These are phyloP conservation scores for Clavariopsis aquatica DNA, from an alignment of 495 filamentous ascomycete genomes.

Conservation along the genomic window DNA sequence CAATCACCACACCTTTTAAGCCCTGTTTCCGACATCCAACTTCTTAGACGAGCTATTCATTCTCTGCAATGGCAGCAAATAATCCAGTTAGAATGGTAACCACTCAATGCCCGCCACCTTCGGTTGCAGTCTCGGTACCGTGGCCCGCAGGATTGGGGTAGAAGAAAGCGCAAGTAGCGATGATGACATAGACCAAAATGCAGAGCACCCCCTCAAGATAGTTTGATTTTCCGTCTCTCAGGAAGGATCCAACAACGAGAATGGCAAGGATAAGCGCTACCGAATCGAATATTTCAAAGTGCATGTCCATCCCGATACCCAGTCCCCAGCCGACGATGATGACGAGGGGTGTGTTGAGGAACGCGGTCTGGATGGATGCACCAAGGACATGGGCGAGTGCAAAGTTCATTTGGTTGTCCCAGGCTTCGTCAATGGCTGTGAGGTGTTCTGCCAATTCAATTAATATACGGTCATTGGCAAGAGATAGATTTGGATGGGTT, in stretches of 20 bases:
- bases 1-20: background rate
- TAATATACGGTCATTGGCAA: constrained; percentile 4
- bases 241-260: constrained; percentile 63
- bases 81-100: background rate
- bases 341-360: constrained; percentile 83
- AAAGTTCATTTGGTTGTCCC: constrained; percentile 85
- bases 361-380: constrained; percentile 83
- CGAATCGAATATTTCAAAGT: constrained; percentile 90
- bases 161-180: constrained; percentile 62
- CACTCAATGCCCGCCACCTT: background rate
- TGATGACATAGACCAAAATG: constrained; percentile 66
- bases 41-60: background rate
- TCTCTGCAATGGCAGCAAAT: too few species aligned
- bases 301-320: constrained; percentile 67
- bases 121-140: constrained; percentile 2
- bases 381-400: constrained; percentile 88
- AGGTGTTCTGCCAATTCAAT: constrained; percentile 64
- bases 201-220: constrained; percentile 58
- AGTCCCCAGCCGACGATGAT: constrained; percentile 86
- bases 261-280: constrained; percentile 83
- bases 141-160: constrained; percentile 55
- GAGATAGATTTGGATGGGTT: background rate
- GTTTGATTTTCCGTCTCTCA: constrained; percentile 50
- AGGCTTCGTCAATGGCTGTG: constrained; percentile 88
- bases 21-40: background rate